Percentiles rank a stretch among this genome's conserved stretches.
Conservation (phyloP, 176 grass and related monocot species). For the Hyparrhenia diplandra region DNA sequence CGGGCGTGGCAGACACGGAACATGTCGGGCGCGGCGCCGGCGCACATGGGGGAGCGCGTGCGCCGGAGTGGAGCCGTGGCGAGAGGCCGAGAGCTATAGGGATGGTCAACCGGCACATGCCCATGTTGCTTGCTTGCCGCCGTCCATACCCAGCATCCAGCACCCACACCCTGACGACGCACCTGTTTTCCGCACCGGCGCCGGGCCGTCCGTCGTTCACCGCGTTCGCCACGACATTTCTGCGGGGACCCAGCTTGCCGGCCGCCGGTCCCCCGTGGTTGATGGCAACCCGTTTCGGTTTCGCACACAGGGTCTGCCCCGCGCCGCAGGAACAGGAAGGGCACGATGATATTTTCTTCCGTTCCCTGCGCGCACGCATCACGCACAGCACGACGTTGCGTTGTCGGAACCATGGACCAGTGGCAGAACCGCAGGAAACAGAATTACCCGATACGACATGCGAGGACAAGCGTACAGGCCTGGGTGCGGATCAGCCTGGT, state of each 20-base stretch:
- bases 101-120: constrained; percentile 37
- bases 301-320: too few species aligned
- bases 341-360: background rate
- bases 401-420: background rate
- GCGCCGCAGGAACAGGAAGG: background rate
- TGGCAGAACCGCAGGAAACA: too few species aligned
- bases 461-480: too few species aligned
- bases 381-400: background rate
- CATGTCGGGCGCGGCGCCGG: background rate
- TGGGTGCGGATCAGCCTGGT: background rate
- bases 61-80: background rate
- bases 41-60: constrained; percentile 21
- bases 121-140: background rate
- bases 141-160: background rate
- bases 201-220: background rate
- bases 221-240: background rate
- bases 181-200: background rate
- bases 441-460: background rate
- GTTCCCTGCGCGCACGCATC: background rate
- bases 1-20: constrained; percentile 8
- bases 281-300: background rate
- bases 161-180: background rate
- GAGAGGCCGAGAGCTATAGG: too few species aligned
- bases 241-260: background rate
- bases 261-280: too few species aligned